Conservation (phyloP, 2,329 filamentous ascomycete genomes). For the Epicoccum sorghinum region DNA sequence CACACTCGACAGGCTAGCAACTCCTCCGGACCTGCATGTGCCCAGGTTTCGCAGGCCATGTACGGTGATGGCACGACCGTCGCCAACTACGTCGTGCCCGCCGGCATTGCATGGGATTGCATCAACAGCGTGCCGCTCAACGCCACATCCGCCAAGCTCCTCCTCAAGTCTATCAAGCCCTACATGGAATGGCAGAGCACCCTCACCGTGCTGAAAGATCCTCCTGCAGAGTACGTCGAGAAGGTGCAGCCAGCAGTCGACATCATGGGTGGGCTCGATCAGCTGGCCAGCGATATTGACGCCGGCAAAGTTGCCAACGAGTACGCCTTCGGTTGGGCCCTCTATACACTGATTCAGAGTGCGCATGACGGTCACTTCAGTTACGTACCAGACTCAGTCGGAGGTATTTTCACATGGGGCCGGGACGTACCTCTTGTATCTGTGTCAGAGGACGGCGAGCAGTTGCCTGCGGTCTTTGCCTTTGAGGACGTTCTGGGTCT, state of each 20-base stretch:
- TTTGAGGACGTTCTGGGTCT: conserved; percentile 54
- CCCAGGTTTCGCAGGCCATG: conserved; percentile 40
- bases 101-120: conserved; percentile 54
- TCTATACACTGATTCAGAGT: conserved; percentile 60
- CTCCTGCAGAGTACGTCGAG: conserved; percentile 53
- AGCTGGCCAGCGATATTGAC: conserved; percentile 47
- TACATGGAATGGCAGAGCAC: conserved; percentile 57
- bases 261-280: conserved; percentile 49
- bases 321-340: conserved; percentile 56
- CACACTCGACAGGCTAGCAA: conserved; percentile 31
- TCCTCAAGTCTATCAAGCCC: conserved; percentile 50
- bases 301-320: conserved; percentile 48
- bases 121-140: conserved; percentile 54
- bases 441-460: conserved; percentile 64
- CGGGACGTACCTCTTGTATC: conserved; percentile 62
- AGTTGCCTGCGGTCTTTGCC: conserved; percentile 64
- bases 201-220: conserved; percentile 50
- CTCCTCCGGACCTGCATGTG: conserved; percentile 36
- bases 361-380: conserved; percentile 71
- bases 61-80: conserved; percentile 25
- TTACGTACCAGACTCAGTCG: conserved; percentile 61
- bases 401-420: conserved; percentile 57
- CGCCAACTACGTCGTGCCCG: conserved; percentile 43
- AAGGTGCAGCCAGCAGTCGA: conserved; percentile 55
- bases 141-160: conserved; percentile 44